Evolutionary conservation across 257 asterid species (phyloP).

Genomic region (Solanum okadae): DNA sequence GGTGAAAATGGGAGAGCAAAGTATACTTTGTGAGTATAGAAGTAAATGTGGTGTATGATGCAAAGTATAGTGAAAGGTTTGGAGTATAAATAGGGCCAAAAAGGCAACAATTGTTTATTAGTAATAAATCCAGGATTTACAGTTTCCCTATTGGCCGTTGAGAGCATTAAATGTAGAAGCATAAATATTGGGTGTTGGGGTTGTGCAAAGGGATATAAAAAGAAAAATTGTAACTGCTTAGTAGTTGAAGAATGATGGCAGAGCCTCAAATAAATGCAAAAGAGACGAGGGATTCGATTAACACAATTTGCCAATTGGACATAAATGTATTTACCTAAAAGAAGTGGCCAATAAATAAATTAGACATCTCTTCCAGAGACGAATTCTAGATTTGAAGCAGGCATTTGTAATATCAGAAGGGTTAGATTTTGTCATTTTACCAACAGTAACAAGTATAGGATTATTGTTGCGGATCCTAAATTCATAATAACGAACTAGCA

Average conservation of each 20-base stretch:
- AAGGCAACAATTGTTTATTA: neutral
- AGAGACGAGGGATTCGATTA: neutral
- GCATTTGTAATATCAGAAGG: neutral
- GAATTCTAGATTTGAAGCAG: too few relatives aligned
- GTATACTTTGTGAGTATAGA: neutral
- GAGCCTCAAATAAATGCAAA: neutral
- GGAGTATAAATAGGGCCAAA: slow-evolving; percentile 10
- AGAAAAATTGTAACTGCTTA: neutral
- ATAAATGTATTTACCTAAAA: neutral
- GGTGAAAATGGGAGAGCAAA: neutral
- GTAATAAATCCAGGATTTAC: neutral
- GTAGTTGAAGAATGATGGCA: neutral
- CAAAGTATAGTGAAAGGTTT: neutral
- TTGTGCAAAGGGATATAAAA: neutral
- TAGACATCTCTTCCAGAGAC: neutral
- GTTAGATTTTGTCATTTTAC: neutral
- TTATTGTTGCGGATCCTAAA: neutral
- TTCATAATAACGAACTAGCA: neutral
- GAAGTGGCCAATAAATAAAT: neutral
- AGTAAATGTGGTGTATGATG: neutral
- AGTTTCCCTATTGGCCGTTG: neutral
- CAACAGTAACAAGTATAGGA: neutral
- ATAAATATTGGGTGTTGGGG: neutral
- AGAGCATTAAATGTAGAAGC: neutral
- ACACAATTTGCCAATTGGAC: neutral